Evolutionary conservation across 345 rosid genomes (phyloP), one percentile per base, ranked within the genome.

Genomic region (Eucalyptus pauciflora): DNA sequence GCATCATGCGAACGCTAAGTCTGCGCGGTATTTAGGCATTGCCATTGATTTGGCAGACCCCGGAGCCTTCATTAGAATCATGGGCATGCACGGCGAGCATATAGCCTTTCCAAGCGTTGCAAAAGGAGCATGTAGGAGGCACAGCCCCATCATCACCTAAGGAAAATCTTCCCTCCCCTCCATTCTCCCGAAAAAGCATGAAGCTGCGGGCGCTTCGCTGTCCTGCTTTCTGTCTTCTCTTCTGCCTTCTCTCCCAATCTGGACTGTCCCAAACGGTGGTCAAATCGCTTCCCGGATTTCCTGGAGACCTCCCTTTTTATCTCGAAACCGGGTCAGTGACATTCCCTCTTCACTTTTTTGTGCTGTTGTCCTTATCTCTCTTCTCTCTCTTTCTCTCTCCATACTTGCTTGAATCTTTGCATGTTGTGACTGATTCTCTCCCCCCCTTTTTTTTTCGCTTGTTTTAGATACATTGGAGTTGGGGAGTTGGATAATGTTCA

Each of bases 311-410:
- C 43, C 92, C 90, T 1, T 91, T 91, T 22, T 4, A 48, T n/a
- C 91, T 89, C 52, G 90, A 91, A 87, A 91, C 92, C 31, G 92
- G 90, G 92, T 91, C 5, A 8, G 43, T 62, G 27, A 56, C 12
- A 24, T 20, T 22, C 60, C 60, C 60, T 24, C 43, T 56, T 20
- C 56, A 18, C 56, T 52, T 18, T 52, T 18, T 52, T 52, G 56
- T 52, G 56, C 2, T 18, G 56, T 52, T 52, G 58, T 52, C 13
- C 62, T 56, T 3, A 22, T 56, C 62, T 56, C 62, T 56, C 60
- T 54, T 22, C 27, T 89, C 87, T 87, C 86, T 62, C 64, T 60
- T n/a, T 87, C 41, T 67, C 7, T 27, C 67, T 60, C 31, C 6
- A 1, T 12, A 60, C 31, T 27, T 2, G 17, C n/a, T 86, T 50